These are phyloP conservation scores for Paecilomyces sp. DNA, from an alignment of 2,329 filamentous ascomycete genomes.

Conservation along the genomic window DNA sequence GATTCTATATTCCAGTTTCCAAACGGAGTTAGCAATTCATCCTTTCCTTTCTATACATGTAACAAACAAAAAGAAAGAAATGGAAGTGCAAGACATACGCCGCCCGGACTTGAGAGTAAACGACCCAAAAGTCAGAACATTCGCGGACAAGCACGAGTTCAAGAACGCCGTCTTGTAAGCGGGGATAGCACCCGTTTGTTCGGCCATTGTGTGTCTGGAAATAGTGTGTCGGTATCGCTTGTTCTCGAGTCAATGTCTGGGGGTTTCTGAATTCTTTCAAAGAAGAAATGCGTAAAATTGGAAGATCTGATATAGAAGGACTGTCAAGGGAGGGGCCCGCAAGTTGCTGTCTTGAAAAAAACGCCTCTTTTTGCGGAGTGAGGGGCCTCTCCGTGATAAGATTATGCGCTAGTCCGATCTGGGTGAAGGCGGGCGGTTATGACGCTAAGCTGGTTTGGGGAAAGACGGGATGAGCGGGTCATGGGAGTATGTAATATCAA, in stretches of 20 bases:
- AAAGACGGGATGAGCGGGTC: not conserved
- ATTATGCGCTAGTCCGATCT: not conserved
- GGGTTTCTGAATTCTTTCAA: too few species aligned
- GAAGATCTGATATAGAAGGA: not conserved
- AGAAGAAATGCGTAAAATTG: too few species aligned
- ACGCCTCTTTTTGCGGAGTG: not conserved
- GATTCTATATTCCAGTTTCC: not conserved
- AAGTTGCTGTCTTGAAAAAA: not conserved
- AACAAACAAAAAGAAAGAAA: not conserved
- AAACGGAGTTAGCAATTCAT: not conserved
- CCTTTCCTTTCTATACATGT: not conserved
- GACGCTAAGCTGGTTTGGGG: not conserved
- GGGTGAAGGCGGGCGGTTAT: not conserved
- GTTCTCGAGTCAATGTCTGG: too few species aligned
- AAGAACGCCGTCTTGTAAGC: conserved; percentile 12
- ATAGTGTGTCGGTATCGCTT: too few species aligned
- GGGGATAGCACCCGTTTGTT: not conserved
- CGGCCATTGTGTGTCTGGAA: not conserved
- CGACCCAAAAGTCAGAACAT: conserved; percentile 16
- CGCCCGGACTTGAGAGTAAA: conserved; percentile 5
- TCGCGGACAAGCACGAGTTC: conserved; percentile 12
- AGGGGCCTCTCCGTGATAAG: not conserved
- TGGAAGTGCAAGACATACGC: not conserved
- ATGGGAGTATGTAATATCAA: not conserved
- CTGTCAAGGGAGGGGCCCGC: not conserved